Evolutionary conservation across 345 rosid genomes (phyloP).

Genomic region (Salix caprea): DNA sequence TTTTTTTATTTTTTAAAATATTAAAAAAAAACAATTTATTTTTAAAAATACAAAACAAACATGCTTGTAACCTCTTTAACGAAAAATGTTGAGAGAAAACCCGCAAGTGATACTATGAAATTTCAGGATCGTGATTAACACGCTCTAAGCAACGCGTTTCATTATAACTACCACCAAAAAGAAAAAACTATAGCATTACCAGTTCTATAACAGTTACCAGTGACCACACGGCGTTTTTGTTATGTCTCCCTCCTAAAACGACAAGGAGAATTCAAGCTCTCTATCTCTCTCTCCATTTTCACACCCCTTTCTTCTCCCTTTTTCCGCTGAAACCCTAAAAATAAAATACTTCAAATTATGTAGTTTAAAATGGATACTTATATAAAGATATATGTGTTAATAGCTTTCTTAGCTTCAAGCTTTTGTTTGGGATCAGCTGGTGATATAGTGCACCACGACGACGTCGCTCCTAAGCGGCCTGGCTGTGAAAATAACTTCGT

Average conservation of each 20-base stretch:
- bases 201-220: constrained; percentile 30
- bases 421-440: constrained; percentile 48
- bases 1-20: no score
- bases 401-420: constrained; percentile 29
- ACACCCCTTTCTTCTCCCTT: neutral
- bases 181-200: neutral
- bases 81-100: no score
- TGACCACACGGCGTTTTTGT: constrained; percentile 30
- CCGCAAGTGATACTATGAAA: no score
- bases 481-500: constrained; percentile 93
- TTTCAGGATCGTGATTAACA: neutral
- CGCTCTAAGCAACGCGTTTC: neutral
- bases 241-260: constrained; percentile 24
- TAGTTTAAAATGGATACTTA: constrained; percentile 9
- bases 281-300: neutral
- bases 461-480: constrained; percentile 64
- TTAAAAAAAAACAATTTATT: no score
- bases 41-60: no score
- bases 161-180: neutral
- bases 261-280: constrained; percentile 6
- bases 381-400: constrained; percentile 9
- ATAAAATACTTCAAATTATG: neutral
- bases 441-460: constrained; percentile 89
- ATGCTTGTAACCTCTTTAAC: no score
- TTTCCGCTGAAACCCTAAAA: constrained; percentile 2